Percentiles rank a stretch among this genome's conserved stretches.
phyloP scores from a whole-genome alignment of 2,329 filamentous ascomycete genomes.

The Aspergillus pseudotamarii region DNA sequence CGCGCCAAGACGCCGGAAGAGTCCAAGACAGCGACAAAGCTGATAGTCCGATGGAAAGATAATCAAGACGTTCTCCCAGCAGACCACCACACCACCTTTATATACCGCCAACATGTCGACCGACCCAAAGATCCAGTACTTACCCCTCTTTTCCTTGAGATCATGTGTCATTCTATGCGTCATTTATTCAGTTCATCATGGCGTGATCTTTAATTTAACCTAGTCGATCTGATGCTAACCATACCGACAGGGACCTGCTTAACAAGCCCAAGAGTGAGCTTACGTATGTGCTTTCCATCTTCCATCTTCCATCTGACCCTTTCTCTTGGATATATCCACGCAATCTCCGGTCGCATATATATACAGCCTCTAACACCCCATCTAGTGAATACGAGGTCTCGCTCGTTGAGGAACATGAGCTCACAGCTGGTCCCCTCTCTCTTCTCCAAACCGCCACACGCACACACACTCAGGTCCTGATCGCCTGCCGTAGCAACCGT shows the following conservation, averaged over 20 bases:
- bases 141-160: slow-evolving; percentile 18
- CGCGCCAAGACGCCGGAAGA: slow-evolving; percentile 16
- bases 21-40: not conserved
- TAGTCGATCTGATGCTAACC: slow-evolving; percentile 14
- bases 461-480: slow-evolving; percentile 92
- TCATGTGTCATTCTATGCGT: slow-evolving; percentile 18
- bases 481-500: slow-evolving; percentile 96
- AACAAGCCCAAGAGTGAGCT: slow-evolving; percentile 87
- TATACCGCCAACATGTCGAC: slow-evolving; percentile 55
- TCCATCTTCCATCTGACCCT: slow-evolving; percentile 7
- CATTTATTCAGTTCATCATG: slow-evolving; percentile 21
- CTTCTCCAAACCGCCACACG: slow-evolving; percentile 97
- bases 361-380: slow-evolving; percentile 20
- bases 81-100: slow-evolving; percentile 12
- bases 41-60: not conserved
- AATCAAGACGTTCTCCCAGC: not conserved
- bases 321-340: slow-evolving; percentile 11
- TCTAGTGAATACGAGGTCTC: slow-evolving; percentile 86
- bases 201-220: not conserved
- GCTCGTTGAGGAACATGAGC: slow-evolving; percentile 77
- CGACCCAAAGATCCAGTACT: slow-evolving; percentile 72
- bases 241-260: slow-evolving; percentile 72
- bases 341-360: slow-evolving; percentile 19
- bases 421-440: slow-evolving; percentile 79
- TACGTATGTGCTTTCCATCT: slow-evolving; percentile 65